Base-by-base conservation (phyloP, 164 flowering plant species). In the Annona cherimola region DNA sequence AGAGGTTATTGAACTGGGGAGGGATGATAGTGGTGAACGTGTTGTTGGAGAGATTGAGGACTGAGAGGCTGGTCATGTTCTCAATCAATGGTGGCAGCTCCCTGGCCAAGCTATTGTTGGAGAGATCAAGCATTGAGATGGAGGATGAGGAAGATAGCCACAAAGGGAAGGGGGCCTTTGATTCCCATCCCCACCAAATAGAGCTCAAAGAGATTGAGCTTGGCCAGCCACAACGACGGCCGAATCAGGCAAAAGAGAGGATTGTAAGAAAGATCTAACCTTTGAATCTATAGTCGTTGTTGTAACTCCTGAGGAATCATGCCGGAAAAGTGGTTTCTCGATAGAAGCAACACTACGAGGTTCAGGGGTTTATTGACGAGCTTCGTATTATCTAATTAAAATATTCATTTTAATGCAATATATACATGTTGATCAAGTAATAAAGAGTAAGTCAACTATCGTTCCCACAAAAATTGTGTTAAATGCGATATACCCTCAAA, bases 31-130 rank as follows among this genome's bases (percentile, higher is more conserved):
- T 84, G 45, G 77, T 76, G 69, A 91, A 86, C 2, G 73, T 81
- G 42, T 91, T 91, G 78, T 83, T 86, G n/a, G 94, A 89, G 64
- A 89, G 60, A 63, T 91, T 91, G 61, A 91, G 89, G 67, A 79
- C 79, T 6, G 83, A 78, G 9, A 91, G 87, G 41, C 69, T 77
- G 3, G 83, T 88, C 91, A 88, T 85, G 84, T 88, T 87, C 3
- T 92, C 91, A 3, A 91, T 82, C 94, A 91, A 87, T 3, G 39
- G 3, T 8, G 93, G 91, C 66, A 89, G 45, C 69, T 82, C 71
- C 11, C 94, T 90, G 3, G 75, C 75, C 44, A 89, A 73, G 8
- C 61, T 72, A 74, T 91, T 91, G 80, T 83, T 82, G 1, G 97
- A 89, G 68, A 91, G 76, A 71, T 91, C 94, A 5, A 91, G 86